These are phyloP conservation scores for Coprinopsis cinerea DNA, from an alignment of 768 basidiomycete genomes.

Conservation along the genomic window DNA sequence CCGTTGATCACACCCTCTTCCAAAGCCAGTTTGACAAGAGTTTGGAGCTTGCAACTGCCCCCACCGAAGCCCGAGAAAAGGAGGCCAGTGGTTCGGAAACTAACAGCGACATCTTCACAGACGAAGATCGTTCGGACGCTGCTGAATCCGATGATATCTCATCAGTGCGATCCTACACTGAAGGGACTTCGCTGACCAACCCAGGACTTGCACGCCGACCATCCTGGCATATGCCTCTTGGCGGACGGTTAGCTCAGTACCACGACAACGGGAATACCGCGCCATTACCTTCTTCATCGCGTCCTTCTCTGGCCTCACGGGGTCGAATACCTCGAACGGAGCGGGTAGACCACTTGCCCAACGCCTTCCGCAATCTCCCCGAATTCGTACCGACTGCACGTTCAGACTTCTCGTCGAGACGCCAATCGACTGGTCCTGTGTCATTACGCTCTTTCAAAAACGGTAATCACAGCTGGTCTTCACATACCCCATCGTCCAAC, in stretches of 20 bases:
- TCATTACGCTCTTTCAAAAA: conserved; percentile 35
- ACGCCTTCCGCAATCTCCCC: conserved; percentile 19
- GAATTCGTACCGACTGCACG: conserved; percentile 25
- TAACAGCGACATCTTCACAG: conserved; percentile 60
- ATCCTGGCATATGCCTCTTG: conserved; percentile 40
- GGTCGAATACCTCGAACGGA: conserved; percentile 25
- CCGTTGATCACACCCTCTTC: conserved; percentile 59
- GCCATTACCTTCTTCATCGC: conserved; percentile 13
- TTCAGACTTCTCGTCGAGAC: conserved; percentile 34
- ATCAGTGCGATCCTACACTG: conserved; percentile 63
- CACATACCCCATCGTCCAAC: conserved; percentile 30
- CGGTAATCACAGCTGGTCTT: conserved; percentile 32
- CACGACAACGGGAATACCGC: conserved; percentile 7
- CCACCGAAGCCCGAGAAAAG: conserved; percentile 52
- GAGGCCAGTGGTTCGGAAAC: conserved; percentile 48
- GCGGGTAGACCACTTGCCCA: conserved; percentile 18
- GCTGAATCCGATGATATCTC: conserved; percentile 64
- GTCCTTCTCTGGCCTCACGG: conserved; percentile 18
- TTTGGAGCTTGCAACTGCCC: conserved; percentile 62
- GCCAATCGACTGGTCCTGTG: conserved; percentile 33
- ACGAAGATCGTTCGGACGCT: conserved; percentile 60
- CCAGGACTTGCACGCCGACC: conserved; percentile 35
- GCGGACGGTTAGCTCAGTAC: conserved; percentile 13
- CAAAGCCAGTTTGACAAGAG: conserved; percentile 62
- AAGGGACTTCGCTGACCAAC: conserved; percentile 31